phyloP scores from a whole-genome alignment of 1,139 yeast genomes.

The Zygoascus hellenicus region DNA sequence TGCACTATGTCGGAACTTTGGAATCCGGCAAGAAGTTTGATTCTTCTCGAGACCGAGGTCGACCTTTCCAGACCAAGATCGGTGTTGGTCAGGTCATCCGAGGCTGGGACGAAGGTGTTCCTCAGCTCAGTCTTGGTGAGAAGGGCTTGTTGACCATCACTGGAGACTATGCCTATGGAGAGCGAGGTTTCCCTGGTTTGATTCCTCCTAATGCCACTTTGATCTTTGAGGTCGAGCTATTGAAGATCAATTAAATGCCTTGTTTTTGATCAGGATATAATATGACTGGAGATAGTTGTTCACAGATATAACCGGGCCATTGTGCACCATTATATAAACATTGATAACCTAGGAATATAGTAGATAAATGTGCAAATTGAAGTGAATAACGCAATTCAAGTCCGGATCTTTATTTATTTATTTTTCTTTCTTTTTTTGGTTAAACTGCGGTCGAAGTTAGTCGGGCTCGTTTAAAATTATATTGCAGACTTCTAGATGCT shows the following conservation, averaged over 20 bases:
- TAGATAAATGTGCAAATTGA: too few relatives aligned
- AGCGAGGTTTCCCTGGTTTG: conserved; percentile 90
- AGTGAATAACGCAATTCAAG: too few relatives aligned
- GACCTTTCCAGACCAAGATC: conserved; percentile 86
- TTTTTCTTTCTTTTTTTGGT: too few relatives aligned
- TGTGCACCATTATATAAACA: too few relatives aligned
- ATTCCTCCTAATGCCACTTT: conserved; percentile 96
- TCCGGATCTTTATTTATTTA: too few relatives aligned
- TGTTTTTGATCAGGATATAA: not conserved
- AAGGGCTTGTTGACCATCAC: conserved; percentile 89
- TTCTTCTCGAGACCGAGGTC: conserved; percentile 88
- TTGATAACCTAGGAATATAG: too few relatives aligned
- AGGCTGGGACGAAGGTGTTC: conserved; percentile 96
- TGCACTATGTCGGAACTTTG: conserved; percentile 93
- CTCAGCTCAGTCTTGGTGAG: conserved; percentile 86
- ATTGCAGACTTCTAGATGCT: too few relatives aligned
- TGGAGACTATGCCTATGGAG: conserved; percentile 89
- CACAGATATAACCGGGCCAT: too few relatives aligned
- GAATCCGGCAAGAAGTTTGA: conserved; percentile 94
- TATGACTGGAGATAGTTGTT: not conserved
- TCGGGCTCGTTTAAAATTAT: too few relatives aligned
- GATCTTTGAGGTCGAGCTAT: conserved; percentile 85
- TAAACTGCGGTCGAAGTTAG: too few relatives aligned
- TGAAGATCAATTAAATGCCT: conserved; percentile 56
- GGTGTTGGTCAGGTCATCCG: conserved; percentile 95